phyloP scores from a whole-genome alignment of 257 asterid species.

The Primulina huaijiensis region DNA sequence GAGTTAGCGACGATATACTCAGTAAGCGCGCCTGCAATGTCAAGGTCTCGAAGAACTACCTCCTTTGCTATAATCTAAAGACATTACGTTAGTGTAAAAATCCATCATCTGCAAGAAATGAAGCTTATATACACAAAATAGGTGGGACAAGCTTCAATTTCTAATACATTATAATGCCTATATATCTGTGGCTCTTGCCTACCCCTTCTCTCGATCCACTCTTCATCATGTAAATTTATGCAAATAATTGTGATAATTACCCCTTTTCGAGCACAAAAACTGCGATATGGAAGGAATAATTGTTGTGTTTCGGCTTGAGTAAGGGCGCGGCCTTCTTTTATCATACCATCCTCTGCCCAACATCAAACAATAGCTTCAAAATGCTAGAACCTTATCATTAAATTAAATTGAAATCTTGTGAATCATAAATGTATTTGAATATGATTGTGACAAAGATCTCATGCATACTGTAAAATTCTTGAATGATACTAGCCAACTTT shows the following conservation, averaged over 20 bases:
- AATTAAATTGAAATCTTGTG: background rate
- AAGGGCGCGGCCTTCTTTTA: constrained; percentile 53
- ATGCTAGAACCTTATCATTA: background rate
- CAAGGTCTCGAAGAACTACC: constrained; percentile 57
- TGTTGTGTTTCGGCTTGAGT: constrained; percentile 56
- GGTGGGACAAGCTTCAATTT: too few species aligned
- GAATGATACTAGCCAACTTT: too few species aligned
- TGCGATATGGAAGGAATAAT: constrained; percentile 72
- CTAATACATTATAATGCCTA: background rate
- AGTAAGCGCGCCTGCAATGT: constrained; percentile 49
- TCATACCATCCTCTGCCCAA: constrained; percentile 43
- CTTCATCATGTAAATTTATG: background rate
- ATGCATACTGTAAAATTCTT: too few species aligned
- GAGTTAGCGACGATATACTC: constrained; percentile 39
- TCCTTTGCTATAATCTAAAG: constrained; percentile 65
- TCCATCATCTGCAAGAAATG: background rate
- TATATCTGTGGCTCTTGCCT: background rate
- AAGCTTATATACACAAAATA: background rate
- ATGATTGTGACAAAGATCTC: too few species aligned
- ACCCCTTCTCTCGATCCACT: background rate
- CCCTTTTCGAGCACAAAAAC: constrained; percentile 89
- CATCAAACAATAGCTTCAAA: constrained; percentile 7
- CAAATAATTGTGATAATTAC: constrained; percentile 30
- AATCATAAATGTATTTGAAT: background rate
- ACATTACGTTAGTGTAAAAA: background rate